Conservation (phyloP, 305 asterid genomes). For the Solanum aculeatissimum region DNA sequence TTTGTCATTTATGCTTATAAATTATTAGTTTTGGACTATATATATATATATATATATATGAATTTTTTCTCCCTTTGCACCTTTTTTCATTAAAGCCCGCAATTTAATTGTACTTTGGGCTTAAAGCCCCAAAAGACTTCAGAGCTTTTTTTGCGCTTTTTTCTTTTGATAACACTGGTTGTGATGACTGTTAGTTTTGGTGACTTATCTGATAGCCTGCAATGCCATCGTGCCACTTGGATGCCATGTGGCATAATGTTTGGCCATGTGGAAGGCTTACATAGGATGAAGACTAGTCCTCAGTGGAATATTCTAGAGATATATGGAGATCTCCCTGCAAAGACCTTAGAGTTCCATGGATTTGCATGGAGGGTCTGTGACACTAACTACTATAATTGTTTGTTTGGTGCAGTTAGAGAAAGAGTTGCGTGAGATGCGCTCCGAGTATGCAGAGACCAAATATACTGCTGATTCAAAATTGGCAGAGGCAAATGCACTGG, state of each 20-base stretch:
- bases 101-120: too few species aligned
- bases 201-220: background rate
- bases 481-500: conserved; percentile 80
- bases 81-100: too few species aligned
- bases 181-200: background rate
- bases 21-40: too few species aligned
- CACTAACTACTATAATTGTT: conserved; percentile 12
- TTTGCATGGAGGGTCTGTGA: background rate
- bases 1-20: too few species aligned
- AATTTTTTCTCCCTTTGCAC: too few species aligned
- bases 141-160: too few species aligned
- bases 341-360: background rate
- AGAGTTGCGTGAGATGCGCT: conserved; percentile 81
- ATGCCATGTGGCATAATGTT: background rate
- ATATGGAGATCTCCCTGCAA: background rate
- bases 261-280: background rate
- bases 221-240: background rate
- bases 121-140: too few species aligned
- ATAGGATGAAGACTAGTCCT: background rate
- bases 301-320: background rate
- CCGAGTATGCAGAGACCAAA: conserved; percentile 82
- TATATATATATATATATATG: too few species aligned
- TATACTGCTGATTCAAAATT: conserved; percentile 87
- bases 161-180: background rate
- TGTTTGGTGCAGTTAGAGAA: conserved; percentile 73